Evolutionary conservation across 352 stramenopile genomes (phyloP).

Genomic region (Phytophthora niederhauseri): DNA sequence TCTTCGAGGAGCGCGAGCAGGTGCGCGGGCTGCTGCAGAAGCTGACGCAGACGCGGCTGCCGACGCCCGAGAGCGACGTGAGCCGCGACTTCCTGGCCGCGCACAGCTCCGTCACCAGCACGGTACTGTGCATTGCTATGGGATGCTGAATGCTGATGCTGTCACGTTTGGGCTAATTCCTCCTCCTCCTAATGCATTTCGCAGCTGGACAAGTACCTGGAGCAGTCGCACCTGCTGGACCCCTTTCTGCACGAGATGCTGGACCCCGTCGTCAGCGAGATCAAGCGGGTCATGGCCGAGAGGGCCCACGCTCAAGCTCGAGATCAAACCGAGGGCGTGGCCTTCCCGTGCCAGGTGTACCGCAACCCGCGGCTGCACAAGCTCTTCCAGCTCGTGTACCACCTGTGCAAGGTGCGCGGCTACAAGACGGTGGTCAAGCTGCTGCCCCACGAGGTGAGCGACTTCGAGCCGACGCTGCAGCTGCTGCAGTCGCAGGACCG

Average conservation of each 20-base stretch:
- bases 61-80: conserved; percentile 47
- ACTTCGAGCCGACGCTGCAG: conserved; percentile 96
- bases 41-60: conserved; percentile 37
- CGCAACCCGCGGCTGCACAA: conserved; percentile 75
- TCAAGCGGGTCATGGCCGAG: conserved; percentile 60
- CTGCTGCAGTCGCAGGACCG: conserved; percentile 89
- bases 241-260: conserved; percentile 82
- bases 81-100: conserved; percentile 48
- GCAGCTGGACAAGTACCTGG: conserved; percentile 89
- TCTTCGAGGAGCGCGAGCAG: conserved; percentile 69
- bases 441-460: conserved; percentile 94
- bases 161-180: not conserved
- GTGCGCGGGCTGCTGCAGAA: conserved; percentile 48
- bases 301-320: conserved; percentile 25
- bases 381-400: conserved; percentile 94
- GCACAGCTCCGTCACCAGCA: conserved; percentile 50
- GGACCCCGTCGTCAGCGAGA: conserved; percentile 62
- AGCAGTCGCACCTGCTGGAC: conserved; percentile 92
- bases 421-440: conserved; percentile 97
- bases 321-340: conserved; percentile 22
- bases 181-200: conserved; percentile 1
- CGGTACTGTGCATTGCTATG: conserved; percentile 41
- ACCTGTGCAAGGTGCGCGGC: conserved; percentile 96
- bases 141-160: not conserved
- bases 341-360: conserved; percentile 85